Conservation (phyloP, 108 stramenopile genomes). For the Tribonema minus region DNA sequence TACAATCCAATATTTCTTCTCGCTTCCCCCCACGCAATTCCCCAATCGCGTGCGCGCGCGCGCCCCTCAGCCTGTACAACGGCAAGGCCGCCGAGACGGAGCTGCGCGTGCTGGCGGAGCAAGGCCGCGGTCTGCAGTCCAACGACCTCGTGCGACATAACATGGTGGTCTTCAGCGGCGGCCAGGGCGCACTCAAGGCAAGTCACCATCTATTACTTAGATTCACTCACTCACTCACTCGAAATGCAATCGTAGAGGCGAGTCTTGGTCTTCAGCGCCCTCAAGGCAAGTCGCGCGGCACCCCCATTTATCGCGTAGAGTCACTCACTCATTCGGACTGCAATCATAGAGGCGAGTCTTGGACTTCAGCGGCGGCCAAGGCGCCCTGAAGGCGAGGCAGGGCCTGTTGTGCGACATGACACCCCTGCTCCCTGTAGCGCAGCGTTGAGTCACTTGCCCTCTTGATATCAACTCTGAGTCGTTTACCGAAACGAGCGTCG, state of each 20-base stretch:
- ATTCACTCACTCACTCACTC: not conserved
- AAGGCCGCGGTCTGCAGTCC: conserved; percentile 41
- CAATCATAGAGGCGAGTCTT: too few relatives aligned
- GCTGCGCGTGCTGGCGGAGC: conserved; percentile 62
- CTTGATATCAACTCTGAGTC: too few relatives aligned
- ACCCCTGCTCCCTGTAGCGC: not conserved
- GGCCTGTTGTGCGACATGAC: not conserved
- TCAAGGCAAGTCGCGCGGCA: too few relatives aligned
- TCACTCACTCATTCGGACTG: too few relatives aligned
- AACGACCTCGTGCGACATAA: conserved; percentile 73
- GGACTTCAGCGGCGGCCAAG: conserved; percentile 68
- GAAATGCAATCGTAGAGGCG: not conserved
- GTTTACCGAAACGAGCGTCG: too few relatives aligned
- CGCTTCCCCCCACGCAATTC: too few relatives aligned
- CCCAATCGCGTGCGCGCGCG: too few relatives aligned
- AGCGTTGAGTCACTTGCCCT: too few relatives aligned
- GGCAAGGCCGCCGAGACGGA: conserved; percentile 74
- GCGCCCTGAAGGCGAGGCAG: conserved; percentile 55
- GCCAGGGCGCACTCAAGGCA: conserved; percentile 61
- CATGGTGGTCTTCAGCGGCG: conserved; percentile 67
- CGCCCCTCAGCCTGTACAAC: conserved; percentile 74
- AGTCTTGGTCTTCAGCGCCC: too few relatives aligned
- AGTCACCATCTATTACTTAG: not conserved
- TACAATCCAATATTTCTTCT: too few relatives aligned
- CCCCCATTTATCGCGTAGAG: too few relatives aligned